Evolutionary conservation across 75 land plant species (phyloP), one percentile per base, ranked within the genome.

Genomic region (Adiantum capillusveneris): DNA sequence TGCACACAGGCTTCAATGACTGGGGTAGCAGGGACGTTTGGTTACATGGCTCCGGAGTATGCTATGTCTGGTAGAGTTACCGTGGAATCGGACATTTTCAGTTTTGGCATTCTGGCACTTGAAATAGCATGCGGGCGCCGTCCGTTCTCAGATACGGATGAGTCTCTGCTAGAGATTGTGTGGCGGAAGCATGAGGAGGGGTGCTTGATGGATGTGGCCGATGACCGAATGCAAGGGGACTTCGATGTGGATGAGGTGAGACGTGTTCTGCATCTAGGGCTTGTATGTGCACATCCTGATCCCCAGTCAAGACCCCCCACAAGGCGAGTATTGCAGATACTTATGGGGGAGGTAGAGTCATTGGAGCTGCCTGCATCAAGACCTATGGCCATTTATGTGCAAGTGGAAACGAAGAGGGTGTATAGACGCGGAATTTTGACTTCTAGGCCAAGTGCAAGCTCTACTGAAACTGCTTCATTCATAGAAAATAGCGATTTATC

Each of bases 31-130:
- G 81, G 77, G 37, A 78, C 81, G 6, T 29, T 63, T 43, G 77
- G 77, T 0, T 78, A 74, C 63, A 0, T 78, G 56, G 81, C 81
- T 0, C 81, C 81, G 0, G 81, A 78, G 31, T 60, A 41, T 43
- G 28, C 60, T 0, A 42, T 20, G 19, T 58, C 52, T 7, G 77
- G 80, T 0, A 78, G 51, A 59, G 62, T 65, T 16, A 72, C 72
- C 39, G 45, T 34, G 7, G 44, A 39, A 22, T 42, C 73, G 21
- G 75, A 72, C 31, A 69, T 72, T 9, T 65, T 29, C 53, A 66
- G 64, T 46, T 72, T 72, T 53, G 75, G 75, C 1, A 31, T 56
- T 1, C 63, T 73, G n/a, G n/a, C n/a, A n/a, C n/a, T n/a, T n/a
- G n/a, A n/a, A n/a, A n/a, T n/a, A n/a, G n/a, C n/a, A n/a, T 30